Evolutionary conservation across 257 asterid species (phyloP), one percentile per base, ranked within the genome.

Genomic region (Jacaranda copaia): DNA sequence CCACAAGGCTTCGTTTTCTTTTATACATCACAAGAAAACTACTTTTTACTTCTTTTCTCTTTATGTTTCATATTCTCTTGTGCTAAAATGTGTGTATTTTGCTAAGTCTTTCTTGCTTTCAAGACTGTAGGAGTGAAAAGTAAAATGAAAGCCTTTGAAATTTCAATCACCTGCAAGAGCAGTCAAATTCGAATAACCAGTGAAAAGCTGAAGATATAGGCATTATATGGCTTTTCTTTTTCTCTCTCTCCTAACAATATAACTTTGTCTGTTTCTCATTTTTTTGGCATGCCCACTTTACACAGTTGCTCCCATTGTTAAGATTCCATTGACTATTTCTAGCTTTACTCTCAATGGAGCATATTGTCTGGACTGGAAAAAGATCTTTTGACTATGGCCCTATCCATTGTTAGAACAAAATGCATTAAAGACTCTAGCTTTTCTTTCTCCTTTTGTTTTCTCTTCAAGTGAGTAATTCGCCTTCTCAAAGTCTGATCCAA

Each of bases 101-200:
- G 38, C 67, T 6, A 45, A 12, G 52, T 42, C 46, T 67, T 62
- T 67, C 52, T n/a, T 48, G 38, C 63, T 56, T 75, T 81, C 65
- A 76, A 70, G 80, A 73, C 63, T 74, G 68, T 25, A 38, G 56
- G 73, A 40, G 72, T 70, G 64, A 53, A 77, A 73, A 66, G 69
- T 69, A 43, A 58, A 70, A 77, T 56, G 59, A 72, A 66, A 40
- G 83, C 65, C 77, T 77, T 56, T 14, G 14, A 38, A 36, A 62
- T 75, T 35, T 75, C 55, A 45, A 62, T 75, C 68, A 69, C 73
- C 62, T 52, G 51, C 32, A 38, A 70, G 55, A 18, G 69, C 4
- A 38, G 81, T 81, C 82, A 73, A 77, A 73, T 81, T 79, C 14
- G 45, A 57, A 79, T 55, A 78, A 76, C 51, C 51, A 46, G 20